These are phyloP conservation scores for Neurospora sp. DNA, from an alignment of 495 filamentous ascomycete species.

Conservation along the genomic window DNA sequence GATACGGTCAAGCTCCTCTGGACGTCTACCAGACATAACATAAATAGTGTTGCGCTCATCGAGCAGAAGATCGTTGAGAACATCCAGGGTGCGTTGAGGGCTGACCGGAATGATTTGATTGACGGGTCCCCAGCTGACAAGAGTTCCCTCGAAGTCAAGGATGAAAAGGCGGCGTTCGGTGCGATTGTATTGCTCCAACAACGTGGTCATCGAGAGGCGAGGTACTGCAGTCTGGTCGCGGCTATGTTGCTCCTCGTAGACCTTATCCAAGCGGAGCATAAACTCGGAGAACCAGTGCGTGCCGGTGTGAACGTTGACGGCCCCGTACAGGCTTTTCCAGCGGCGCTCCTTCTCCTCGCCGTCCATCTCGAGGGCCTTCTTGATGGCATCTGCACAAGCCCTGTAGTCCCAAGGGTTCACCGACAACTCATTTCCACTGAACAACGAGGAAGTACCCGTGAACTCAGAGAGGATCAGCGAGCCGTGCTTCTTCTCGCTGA, in stretches of 20 bases:
- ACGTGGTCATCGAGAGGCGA: conserved; percentile 55
- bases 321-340: conserved; percentile 62
- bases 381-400: conserved; percentile 73
- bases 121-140: conserved; percentile 74
- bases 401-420: conserved; percentile 94
- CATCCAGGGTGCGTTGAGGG: conserved; percentile 64
- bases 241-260: conserved; percentile 71
- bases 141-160: conserved; percentile 84
- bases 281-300: conserved; percentile 73
- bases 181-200: conserved; percentile 54
- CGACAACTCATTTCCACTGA: conserved; percentile 62
- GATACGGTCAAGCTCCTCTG: conserved; percentile 76
- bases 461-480: conserved; percentile 90
- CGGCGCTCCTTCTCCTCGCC: conserved; percentile 60
- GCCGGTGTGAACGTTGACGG: conserved; percentile 72
- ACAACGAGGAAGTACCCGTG: conserved; percentile 79
- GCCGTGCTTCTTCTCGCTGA: conserved; percentile 62
- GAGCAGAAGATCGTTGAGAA: conserved; percentile 65
- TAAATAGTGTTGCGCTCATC: conserved; percentile 80
- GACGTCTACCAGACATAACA: conserved; percentile 78
- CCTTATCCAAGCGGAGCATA: conserved; percentile 52
- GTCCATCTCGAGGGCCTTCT: conserved; percentile 65
- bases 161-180: conserved; percentile 67
- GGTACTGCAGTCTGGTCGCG: conserved; percentile 79
- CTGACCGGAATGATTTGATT: conserved; percentile 72